Evolutionary conservation across 805 yeast genomes (phyloP).

Genomic region (Yamadazyma nakazawae): DNA sequence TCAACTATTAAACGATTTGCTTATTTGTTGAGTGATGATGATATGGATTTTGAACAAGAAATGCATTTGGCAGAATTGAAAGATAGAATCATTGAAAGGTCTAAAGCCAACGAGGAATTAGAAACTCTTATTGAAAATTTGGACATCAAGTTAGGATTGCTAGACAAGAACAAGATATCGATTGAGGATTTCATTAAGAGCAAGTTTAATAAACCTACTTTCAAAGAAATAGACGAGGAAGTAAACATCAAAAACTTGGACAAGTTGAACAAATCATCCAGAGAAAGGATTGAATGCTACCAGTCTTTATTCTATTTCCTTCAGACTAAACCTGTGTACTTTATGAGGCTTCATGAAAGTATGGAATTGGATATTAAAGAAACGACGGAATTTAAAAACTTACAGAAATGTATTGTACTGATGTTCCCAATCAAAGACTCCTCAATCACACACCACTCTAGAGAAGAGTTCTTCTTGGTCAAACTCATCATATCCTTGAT

Average conservation of each 20-base stretch:
- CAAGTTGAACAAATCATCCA: constrained; percentile 37
- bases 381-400: constrained; percentile 18
- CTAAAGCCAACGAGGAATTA: constrained; percentile 65
- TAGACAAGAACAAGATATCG: constrained; percentile 76
- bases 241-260: constrained; percentile 24
- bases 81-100: constrained; percentile 65
- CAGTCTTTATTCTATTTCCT: constrained; percentile 77
- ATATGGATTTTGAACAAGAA: constrained; percentile 73
- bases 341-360: constrained; percentile 50
- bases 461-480: constrained; percentile 71
- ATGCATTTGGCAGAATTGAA: constrained; percentile 62
- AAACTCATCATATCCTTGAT: constrained; percentile 52
- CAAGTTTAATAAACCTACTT: constrained; percentile 22
- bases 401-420: constrained; percentile 22
- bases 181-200: constrained; percentile 63
- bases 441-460: constrained; percentile 34
- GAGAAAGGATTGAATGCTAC: constrained; percentile 59
- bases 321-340: constrained; percentile 78
- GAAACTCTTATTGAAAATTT: constrained; percentile 74
- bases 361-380: constrained; percentile 25
- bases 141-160: constrained; percentile 71
- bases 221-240: constrained; percentile 17
- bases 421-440: constrained; percentile 32
- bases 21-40: constrained; percentile 66
- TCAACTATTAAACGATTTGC: constrained; percentile 75